Conservation (phyloP, 2,329 filamentous ascomycete genomes). For the Remersonia thermophila region DNA sequence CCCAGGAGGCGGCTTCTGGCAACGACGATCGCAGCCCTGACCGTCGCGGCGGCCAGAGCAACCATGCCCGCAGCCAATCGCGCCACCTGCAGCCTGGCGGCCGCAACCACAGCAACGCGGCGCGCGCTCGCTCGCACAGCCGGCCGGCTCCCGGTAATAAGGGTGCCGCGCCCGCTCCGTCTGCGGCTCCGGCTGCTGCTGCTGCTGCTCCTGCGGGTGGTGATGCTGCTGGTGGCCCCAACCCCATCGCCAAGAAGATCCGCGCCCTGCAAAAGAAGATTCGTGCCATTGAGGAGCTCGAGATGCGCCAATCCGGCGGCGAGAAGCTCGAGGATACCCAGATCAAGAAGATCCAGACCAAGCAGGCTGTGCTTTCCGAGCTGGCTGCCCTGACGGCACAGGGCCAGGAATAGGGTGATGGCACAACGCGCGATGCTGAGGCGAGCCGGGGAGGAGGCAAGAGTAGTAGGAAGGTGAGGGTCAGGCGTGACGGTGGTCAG, state of each 20-base stretch:
- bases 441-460: not conserved
- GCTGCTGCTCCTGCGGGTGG: conserved; percentile 23
- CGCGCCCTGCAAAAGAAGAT: conserved; percentile 93
- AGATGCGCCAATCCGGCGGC: conserved; percentile 87
- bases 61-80: conserved; percentile 39
- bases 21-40: conserved; percentile 53
- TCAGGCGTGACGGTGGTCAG: too few relatives aligned
- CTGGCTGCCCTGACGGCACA: conserved; percentile 42
- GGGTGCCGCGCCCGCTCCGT: not conserved
- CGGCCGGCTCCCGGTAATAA: conserved; percentile 12
- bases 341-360: conserved; percentile 94
- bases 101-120: conserved; percentile 40
- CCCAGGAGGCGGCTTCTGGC: conserved; percentile 35
- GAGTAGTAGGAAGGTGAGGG: too few relatives aligned
- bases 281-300: conserved; percentile 90
- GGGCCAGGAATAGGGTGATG: conserved; percentile 23
- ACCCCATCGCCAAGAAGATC: conserved; percentile 85
- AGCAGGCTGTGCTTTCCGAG: conserved; percentile 73
- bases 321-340: conserved; percentile 98
- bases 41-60: conserved; percentile 42
- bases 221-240: conserved; percentile 39
- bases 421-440: not conserved
- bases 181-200: not conserved
- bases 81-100: conserved; percentile 36
- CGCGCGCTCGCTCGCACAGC: conserved; percentile 25